Percentiles rank a stretch among this genome's conserved stretches.
Conservation (phyloP, 805 yeast species). For the Sugiyamaella americana region DNA sequence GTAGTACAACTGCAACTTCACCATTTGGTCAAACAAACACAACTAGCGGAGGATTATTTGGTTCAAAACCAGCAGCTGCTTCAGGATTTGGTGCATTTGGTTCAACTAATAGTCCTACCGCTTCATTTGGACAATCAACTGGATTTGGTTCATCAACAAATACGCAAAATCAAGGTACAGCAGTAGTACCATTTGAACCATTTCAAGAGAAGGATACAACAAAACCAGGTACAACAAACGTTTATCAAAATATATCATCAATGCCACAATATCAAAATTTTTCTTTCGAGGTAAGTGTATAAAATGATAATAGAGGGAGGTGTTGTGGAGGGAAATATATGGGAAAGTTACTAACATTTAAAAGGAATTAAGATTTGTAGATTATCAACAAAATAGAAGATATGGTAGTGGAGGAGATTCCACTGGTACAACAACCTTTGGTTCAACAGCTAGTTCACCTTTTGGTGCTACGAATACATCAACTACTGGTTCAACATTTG, state of each 20-base stretch:
- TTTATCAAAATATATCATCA: constrained; percentile 67
- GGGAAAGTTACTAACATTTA: constrained; percentile 8
- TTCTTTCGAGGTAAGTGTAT: constrained; percentile 49
- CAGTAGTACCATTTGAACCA: constrained; percentile 62
- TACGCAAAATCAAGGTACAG: constrained; percentile 53
- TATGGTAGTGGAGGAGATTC: constrained; percentile 40
- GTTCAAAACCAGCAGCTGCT: constrained; percentile 14
- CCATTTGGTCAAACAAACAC: constrained; percentile 17
- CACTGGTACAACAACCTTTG: constrained; percentile 26
- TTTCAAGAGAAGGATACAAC: constrained; percentile 63
- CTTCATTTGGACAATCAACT: constrained; percentile 40
- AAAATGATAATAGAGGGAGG: neutral
- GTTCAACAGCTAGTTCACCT: constrained; percentile 23
- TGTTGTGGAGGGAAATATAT: neutral
- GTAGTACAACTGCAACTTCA: constrained; percentile 12
- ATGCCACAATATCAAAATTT: constrained; percentile 87
- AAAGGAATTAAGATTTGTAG: constrained; percentile 77
- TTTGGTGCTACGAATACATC: constrained; percentile 37
- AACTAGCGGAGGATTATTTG: constrained; percentile 20
- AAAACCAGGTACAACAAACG: constrained; percentile 45
- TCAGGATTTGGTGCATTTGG: constrained; percentile 33
- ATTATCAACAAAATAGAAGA: constrained; percentile 69
- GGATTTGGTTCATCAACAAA: constrained; percentile 29
- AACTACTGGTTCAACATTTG: constrained; percentile 24
- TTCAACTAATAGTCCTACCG: constrained; percentile 26